Evolutionary conservation across 2,329 filamentous ascomycete genomes (phyloP), one percentile per base, ranked within the genome.

Genomic region (Monilinia aucupariae): DNA sequence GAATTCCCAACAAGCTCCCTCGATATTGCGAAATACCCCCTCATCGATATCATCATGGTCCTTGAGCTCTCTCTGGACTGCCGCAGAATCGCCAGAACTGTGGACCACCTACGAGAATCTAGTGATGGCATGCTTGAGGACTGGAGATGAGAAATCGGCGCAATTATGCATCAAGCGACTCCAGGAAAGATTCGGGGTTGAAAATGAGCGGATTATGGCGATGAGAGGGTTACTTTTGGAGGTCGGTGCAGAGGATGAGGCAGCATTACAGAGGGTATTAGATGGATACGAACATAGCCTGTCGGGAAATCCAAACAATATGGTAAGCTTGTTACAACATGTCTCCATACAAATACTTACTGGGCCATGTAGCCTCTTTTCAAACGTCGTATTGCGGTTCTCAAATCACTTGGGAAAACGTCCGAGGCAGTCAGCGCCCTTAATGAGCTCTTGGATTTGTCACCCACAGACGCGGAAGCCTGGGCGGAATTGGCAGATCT

Each of bases 401-500:
- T 97, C 64, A 85, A 86, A 69, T 89, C 88, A 34, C 81, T 96
- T 75, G 86, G 85, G 37, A 86, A 85, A 70, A 79, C 79, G 1
- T 71, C 82, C 1, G 91, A 97, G 67, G 90, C 94, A 0, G 89
- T 92, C 51, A 78, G 84, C 39, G 86, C 88, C 34, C 77, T 97
- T 64, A 85, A 87, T 66, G 82, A 86, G 63, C 81, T 97, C 34
- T 79, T 99, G 53, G 89, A 96, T 72, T 86, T 88, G 65, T 89
- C 87, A 61, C 92, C 94, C 2, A 96, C 90, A 1, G 94, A 99
- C 77, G 87, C 88, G 7, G 94, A 99, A 78, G 87, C 90, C 12
- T 99, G 94, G 94, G 85, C 91, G 59, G 94, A 99, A 78, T 80
- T 97, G 69, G 85, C 90, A 60, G 91, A 96, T 73, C 78, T 97